These are phyloP conservation scores for Syncephalis plumigaleata DNA, from an alignment of 371 early-diverging fungal species.

Conservation along the genomic window DNA sequence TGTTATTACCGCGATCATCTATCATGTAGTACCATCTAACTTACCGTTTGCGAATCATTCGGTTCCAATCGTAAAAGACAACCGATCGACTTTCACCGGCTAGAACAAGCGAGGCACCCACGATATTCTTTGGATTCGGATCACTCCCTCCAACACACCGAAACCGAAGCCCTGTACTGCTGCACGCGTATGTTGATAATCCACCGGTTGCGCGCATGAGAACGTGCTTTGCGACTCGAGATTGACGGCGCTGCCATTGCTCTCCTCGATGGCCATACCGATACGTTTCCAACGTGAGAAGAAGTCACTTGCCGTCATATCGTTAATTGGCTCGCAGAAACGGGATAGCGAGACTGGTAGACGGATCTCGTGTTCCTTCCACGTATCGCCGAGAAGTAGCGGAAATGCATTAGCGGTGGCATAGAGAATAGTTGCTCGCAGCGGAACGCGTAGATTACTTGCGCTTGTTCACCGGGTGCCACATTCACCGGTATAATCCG, in stretches of 20 bases:
- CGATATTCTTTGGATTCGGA: conserved; percentile 74
- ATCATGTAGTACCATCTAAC: conserved; percentile 6
- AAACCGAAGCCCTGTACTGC: conserved; percentile 47
- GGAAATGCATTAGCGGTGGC: conserved; percentile 40
- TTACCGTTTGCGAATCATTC: conserved; percentile 73
- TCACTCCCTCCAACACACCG: conserved; percentile 67
- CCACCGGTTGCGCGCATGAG: conserved; percentile 32
- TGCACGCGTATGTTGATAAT: conserved; percentile 20
- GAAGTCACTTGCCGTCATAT: conserved; percentile 64
- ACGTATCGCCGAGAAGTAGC: conserved; percentile 32
- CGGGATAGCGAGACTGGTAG: conserved; percentile 68
- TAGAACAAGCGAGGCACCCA: conserved; percentile 74
- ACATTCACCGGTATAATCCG: conserved; percentile 22
- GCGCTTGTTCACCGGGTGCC: conserved; percentile 50
- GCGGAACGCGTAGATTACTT: conserved; percentile 53
- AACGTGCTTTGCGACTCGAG: conserved; percentile 53
- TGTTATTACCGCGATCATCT: background rate
- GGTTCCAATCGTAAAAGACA: conserved; percentile 80
- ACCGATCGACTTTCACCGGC: conserved; percentile 74
- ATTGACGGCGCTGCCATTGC: too few relatives aligned
- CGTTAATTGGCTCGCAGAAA: conserved; percentile 66
- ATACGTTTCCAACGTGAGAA: conserved; percentile 91
- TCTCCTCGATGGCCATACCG: conserved; percentile 49
- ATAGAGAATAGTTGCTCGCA: conserved; percentile 35
- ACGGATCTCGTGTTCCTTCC: conserved; percentile 28